Conservation (phyloP, 106 monocot species). For the Acanthochlamys bracteata region DNA sequence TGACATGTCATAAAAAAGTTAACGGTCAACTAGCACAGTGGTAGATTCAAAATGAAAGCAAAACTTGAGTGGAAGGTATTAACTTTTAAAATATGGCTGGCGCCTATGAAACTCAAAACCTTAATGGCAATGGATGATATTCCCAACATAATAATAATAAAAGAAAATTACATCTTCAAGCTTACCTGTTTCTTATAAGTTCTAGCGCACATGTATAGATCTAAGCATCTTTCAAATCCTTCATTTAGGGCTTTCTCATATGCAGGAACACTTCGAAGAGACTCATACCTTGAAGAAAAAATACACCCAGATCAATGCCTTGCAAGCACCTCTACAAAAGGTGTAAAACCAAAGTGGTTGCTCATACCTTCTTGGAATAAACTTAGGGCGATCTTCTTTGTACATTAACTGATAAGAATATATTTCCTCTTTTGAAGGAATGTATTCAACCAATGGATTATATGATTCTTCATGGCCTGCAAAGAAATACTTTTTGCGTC, state of each 20-base stretch:
- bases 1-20: no score
- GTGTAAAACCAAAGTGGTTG: neutral
- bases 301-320: slow-evolving; percentile 1
- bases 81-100: no score
- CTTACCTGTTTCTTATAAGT: slow-evolving; percentile 80
- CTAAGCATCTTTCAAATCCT: slow-evolving; percentile 81
- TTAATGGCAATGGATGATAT: no score
- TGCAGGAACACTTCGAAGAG: slow-evolving; percentile 84
- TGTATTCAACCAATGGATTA: slow-evolving; percentile 91
- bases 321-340: slow-evolving; percentile 1
- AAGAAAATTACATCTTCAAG: neutral
- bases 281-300: slow-evolving; percentile 49
- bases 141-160: no score
- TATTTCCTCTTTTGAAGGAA: slow-evolving; percentile 91
- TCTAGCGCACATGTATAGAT: slow-evolving; percentile 91
- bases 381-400: slow-evolving; percentile 97
- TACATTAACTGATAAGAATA: slow-evolving; percentile 88
- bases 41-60: no score
- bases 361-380: slow-evolving; percentile 78
- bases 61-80: no score
- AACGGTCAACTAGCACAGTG: no score
- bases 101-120: no score
- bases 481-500: neutral
- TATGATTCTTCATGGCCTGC: slow-evolving; percentile 94
- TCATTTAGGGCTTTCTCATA: slow-evolving; percentile 84